Evolutionary conservation across 495 filamentous ascomycete species (phyloP).

Genomic region (Talaromyces wortmannii): DNA sequence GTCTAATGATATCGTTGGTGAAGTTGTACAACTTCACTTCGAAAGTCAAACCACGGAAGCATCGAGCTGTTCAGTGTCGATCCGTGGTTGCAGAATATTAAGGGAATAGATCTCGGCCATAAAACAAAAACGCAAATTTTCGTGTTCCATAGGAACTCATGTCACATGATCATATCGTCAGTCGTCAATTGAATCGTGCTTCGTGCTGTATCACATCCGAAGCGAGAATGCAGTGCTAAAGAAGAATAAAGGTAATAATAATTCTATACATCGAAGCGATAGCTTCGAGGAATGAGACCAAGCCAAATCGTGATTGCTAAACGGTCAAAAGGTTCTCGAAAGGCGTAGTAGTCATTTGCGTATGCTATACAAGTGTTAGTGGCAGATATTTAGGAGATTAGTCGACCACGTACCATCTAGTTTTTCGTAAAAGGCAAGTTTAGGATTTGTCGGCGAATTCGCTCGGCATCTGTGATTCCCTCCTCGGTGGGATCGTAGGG

Average conservation of each 20-base stretch:
- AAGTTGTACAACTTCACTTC: not conserved
- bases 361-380: not conserved
- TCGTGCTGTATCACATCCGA: conserved; percentile 6
- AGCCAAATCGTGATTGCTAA: not conserved
- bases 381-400: not conserved
- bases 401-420: conserved; percentile 11
- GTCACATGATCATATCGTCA: conserved; percentile 7
- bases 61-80: not conserved
- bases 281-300: not conserved
- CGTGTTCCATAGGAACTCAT: conserved; percentile 7
- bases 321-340: not conserved
- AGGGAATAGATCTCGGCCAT: not conserved
- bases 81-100: not conserved
- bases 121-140: conserved; percentile 5
- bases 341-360: not conserved
- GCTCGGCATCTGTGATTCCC: conserved; percentile 40
- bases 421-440: conserved; percentile 30
- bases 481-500: conserved; percentile 31
- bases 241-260: not conserved
- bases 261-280: conserved; percentile 3
- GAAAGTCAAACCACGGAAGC: not conserved
- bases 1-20: not conserved
- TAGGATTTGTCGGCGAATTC: conserved; percentile 38
- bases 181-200: conserved; percentile 4
- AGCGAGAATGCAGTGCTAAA: conserved; percentile 2